Evolutionary conservation across 116 monocot genomes (phyloP).

Genomic region (Papilionanthe hybrid): DNA sequence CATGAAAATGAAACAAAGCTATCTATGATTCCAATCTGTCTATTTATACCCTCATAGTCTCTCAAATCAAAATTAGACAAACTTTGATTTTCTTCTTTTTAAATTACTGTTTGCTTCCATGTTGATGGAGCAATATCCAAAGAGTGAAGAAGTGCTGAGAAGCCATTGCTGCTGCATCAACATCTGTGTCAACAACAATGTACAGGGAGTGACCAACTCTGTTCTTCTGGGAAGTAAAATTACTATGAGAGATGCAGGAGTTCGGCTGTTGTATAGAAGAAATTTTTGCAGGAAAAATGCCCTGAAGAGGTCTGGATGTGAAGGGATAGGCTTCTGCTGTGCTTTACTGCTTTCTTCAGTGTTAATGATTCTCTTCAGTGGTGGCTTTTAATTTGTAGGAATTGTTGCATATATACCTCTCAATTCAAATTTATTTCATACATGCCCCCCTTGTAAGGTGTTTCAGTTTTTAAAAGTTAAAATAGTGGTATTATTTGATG

Average conservation of each 20-base stretch:
- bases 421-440: too few relatives aligned
- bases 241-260: constrained; percentile 34
- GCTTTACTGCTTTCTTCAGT: neutral
- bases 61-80: neutral
- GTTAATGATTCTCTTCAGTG: neutral
- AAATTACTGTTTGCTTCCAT: constrained; percentile 32
- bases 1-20: neutral
- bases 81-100: constrained; percentile 9
- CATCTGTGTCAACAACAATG: constrained; percentile 50
- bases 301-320: neutral
- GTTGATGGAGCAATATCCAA: constrained; percentile 12
- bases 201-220: constrained; percentile 50
- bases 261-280: constrained; percentile 2
- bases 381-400: too few relatives aligned
- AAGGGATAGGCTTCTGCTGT: neutral
- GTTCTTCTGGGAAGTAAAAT: constrained; percentile 37
- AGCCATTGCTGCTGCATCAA: constrained; percentile 29
- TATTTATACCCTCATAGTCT: neutral
- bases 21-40: neutral
- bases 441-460: too few relatives aligned
- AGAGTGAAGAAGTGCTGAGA: neutral
- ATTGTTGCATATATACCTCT: too few relatives aligned
- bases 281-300: neutral
- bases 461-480: too few relatives aligned
- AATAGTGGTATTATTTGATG: too few relatives aligned